These are phyloP conservation scores for Lachancea lanzarotensis DNA, from an alignment of 805 yeast genomes.

Conservation along the genomic window DNA sequence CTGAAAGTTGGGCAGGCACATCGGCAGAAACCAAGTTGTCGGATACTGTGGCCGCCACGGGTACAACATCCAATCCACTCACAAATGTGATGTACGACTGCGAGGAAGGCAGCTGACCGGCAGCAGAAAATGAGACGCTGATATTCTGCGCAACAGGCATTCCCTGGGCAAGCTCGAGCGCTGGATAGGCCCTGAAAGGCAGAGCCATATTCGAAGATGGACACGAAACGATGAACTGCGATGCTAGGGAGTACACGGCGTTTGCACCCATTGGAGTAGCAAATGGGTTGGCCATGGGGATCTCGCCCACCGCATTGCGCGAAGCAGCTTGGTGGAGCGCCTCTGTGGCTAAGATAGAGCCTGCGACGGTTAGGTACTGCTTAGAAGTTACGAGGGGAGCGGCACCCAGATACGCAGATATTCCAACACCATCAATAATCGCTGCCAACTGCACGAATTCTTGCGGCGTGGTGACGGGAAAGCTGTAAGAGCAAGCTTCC, in stretches of 20 bases:
- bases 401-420: conserved; percentile 7
- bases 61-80: conserved; percentile 3
- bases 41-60: conserved; percentile 1
- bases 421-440: conserved; percentile 6
- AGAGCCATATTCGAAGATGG: conserved; percentile 1
- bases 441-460: conserved; percentile 6
- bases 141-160: conserved; percentile 4
- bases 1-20: conserved; percentile 2
- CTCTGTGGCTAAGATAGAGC: conserved; percentile 6
- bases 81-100: conserved; percentile 3
- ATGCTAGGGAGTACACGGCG: conserved; percentile 7
- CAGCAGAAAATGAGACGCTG: background rate
- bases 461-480: background rate
- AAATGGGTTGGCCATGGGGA: conserved; percentile 10
- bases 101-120: conserved; percentile 1
- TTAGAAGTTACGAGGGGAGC: conserved; percentile 5
- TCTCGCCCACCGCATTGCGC: conserved; percentile 5
- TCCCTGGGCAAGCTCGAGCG: conserved; percentile 2
- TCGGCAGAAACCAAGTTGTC: background rate
- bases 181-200: conserved; percentile 4
- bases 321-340: conserved; percentile 7
- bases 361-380: conserved; percentile 6
- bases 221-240: conserved; percentile 4
- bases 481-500: conserved; percentile 4
- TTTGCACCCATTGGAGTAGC: conserved; percentile 4